Evolutionary conservation across 2,329 filamentous ascomycete genomes (phyloP).

Genomic region (Fusarium agapanthi): DNA sequence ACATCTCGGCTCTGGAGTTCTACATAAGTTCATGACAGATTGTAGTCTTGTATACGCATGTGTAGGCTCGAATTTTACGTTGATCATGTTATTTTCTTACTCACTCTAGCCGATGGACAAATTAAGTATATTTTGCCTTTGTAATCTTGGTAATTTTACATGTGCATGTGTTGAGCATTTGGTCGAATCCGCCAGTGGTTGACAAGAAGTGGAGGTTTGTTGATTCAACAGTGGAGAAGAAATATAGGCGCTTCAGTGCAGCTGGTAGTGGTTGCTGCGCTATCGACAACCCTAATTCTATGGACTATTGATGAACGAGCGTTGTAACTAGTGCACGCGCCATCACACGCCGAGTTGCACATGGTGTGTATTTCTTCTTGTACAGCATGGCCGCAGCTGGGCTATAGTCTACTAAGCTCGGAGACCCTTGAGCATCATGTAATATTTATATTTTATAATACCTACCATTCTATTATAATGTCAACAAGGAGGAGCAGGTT

Average conservation of each 20-base stretch:
- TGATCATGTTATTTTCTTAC: fast-evolving
- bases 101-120: neutral
- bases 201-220: neutral
- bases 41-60: neutral
- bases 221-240: neutral
- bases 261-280: neutral
- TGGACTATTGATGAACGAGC: neutral
- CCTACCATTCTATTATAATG: too few species aligned
- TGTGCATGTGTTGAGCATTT: neutral
- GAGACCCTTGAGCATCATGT: too few species aligned
- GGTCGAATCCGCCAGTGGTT: too few species aligned
- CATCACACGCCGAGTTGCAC: neutral
- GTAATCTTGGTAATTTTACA: neutral
- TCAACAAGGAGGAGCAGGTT: too few species aligned
- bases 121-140: fast-evolving
- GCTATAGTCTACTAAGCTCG: neutral
- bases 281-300: neutral
- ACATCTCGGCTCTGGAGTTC: neutral
- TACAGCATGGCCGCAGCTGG: neutral
- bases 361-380: neutral
- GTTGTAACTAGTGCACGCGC: neutral
- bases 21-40: neutral
- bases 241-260: neutral
- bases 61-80: neutral
- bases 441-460: too few species aligned